phyloP scores from a whole-genome alignment of 208 protist species.

The Leishmania turanica region DNA sequence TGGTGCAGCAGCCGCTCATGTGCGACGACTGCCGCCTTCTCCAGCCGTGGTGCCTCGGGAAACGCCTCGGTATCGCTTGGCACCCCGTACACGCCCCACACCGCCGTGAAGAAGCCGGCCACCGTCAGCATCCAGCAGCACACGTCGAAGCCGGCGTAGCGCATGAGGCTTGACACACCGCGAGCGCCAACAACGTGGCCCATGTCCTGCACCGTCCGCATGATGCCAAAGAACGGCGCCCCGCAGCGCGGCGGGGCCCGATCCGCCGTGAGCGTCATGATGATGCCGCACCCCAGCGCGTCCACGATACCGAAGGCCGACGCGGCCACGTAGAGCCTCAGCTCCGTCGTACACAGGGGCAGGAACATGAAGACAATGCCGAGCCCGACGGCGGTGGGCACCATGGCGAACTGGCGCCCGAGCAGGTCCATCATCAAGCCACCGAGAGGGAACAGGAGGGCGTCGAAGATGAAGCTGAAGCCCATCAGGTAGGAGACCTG shows the following conservation, averaged over 20 bases:
- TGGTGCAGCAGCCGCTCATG: not conserved
- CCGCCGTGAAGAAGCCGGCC: constrained; percentile 45
- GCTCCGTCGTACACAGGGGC: constrained; percentile 38
- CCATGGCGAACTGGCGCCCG: constrained; percentile 63
- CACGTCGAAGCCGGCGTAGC: constrained; percentile 33
- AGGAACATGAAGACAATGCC: constrained; percentile 59
- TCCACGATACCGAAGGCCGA: constrained; percentile 68
- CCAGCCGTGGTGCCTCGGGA: constrained; percentile 28
- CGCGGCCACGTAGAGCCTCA: constrained; percentile 50
- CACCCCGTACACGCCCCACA: constrained; percentile 52
- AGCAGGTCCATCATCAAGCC: constrained; percentile 72
- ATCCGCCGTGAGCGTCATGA: constrained; percentile 85
- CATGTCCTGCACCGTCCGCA: constrained; percentile 81
- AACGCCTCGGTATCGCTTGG: constrained; percentile 37
- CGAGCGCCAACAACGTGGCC: constrained; percentile 67
- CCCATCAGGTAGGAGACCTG: constrained; percentile 75
- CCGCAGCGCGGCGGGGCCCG: constrained; percentile 52
- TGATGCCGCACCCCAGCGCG: constrained; percentile 77
- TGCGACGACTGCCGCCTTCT: constrained; percentile 12
- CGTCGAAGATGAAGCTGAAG: constrained; percentile 69
- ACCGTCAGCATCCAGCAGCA: constrained; percentile 54
- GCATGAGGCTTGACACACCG: constrained; percentile 46
- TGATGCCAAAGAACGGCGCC: constrained; percentile 83
- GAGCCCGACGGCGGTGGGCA: constrained; percentile 59
- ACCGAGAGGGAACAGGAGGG: constrained; percentile 83